Evolutionary conservation across 257 asterid genomes (phyloP).

Genomic region (Solanum chilense): DNA sequence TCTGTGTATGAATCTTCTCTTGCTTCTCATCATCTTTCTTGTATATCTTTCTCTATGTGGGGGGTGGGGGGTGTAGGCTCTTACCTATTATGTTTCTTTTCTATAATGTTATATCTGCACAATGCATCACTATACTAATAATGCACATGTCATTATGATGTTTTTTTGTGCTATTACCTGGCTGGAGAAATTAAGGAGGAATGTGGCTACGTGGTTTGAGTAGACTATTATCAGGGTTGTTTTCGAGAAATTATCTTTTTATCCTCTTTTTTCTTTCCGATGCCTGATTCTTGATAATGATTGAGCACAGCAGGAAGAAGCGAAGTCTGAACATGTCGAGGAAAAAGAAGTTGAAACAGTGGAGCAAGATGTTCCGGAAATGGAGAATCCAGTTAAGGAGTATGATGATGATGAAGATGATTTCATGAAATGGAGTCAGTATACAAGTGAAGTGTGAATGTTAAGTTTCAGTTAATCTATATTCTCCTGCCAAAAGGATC

Average conservation of each 20-base stretch:
- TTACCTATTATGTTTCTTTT: not conserved
- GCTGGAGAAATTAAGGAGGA: not conserved
- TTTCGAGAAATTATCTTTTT: not conserved
- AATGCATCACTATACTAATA: not conserved
- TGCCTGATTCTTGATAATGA: not conserved
- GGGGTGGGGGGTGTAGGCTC: not conserved
- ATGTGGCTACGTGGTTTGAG: not conserved
- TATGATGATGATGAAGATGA: constrained; percentile 45
- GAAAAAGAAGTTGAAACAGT: constrained; percentile 13
- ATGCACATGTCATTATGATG: not conserved
- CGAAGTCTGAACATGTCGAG: constrained; percentile 17
- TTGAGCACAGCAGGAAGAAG: constrained; percentile 31
- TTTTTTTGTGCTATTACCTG: not conserved
- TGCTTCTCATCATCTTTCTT: not conserved
- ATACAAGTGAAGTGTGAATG: constrained; percentile 27
- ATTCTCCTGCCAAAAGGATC: not conserved
- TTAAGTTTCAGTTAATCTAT: not conserved
- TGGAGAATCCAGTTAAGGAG: constrained; percentile 17
- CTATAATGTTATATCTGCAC: not conserved
- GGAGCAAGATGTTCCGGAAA: constrained; percentile 12
- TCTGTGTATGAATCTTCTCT: constrained; percentile 18
- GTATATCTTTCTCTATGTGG: not conserved
- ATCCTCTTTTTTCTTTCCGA: not conserved
- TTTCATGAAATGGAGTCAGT: constrained; percentile 30
- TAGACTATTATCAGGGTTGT: not conserved